A percentile compares a stretch with the other conserved stretches of the same genome.
phyloP scores from a whole-genome alignment of 768 basidiomycete genomes.

The Suillus alpinus region DNA sequence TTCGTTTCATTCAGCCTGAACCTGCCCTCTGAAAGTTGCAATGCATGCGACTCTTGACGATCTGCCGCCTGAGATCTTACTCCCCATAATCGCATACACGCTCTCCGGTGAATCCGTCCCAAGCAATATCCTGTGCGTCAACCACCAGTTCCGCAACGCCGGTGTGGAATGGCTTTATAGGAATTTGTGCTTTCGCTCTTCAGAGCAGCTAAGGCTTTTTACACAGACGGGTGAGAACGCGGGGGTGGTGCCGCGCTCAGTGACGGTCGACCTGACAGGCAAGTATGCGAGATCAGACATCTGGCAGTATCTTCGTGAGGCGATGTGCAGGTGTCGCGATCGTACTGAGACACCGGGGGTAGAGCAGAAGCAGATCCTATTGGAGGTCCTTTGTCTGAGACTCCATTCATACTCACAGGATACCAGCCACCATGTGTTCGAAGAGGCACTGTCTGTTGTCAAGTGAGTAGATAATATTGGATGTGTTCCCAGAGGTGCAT shows the following conservation, averaged over 20 bases:
- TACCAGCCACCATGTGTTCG: slow-evolving; percentile 25
- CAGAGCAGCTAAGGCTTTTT: slow-evolving; percentile 20
- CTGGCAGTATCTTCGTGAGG: slow-evolving; percentile 25
- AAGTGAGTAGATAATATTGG: slow-evolving; percentile 31
- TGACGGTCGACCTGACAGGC: slow-evolving; percentile 29
- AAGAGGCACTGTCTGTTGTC: slow-evolving; percentile 31
- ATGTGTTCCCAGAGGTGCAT: not conserved
- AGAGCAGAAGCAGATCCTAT: slow-evolving; percentile 6
- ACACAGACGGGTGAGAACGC: slow-evolving; percentile 4
- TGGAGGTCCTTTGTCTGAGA: slow-evolving; percentile 34
- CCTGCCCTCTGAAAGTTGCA: not conserved
- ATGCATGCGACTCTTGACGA: slow-evolving; percentile 9
- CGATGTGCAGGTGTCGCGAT: slow-evolving; percentile 24
- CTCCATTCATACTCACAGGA: slow-evolving; percentile 40
- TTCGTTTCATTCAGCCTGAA: not conserved
- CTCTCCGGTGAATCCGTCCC: slow-evolving; percentile 15
- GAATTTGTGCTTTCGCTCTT: slow-evolving; percentile 23
- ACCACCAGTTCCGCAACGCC: slow-evolving; percentile 17
- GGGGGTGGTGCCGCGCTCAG: slow-evolving; percentile 24
- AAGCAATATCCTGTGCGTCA: slow-evolving; percentile 21
- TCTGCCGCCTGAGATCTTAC: slow-evolving; percentile 24
- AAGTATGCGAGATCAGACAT: slow-evolving; percentile 25
- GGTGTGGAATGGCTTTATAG: slow-evolving; percentile 23
- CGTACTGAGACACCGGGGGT: slow-evolving; percentile 1
- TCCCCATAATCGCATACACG: slow-evolving; percentile 13